phyloP scores from a whole-genome alignment of 129 eudicot genomes.

The carrot (Daucus carota) region DH1_v3.0 NC_030385.2:9280501-9281000 shows the following conservation, averaged over 20 bases:
- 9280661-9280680: slow-evolving; percentile 78
- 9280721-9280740: background rate
- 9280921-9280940: slow-evolving; percentile 1
- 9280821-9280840: slow-evolving; percentile 45
- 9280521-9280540: slow-evolving; percentile 56
- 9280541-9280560: slow-evolving; percentile 19
- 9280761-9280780: background rate
- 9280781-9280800: background rate
- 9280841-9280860: slow-evolving; percentile 53
- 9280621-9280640: slow-evolving; percentile 13
- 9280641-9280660: slow-evolving; percentile 54
- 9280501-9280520: slow-evolving; percentile 74
- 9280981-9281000: background rate
- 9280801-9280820: background rate
- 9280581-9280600: slow-evolving; percentile 29
- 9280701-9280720: background rate
- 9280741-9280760: no score
- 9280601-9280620: slow-evolving; percentile 15
- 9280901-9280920: slow-evolving; percentile 6
- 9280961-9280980: slow-evolving; percentile 25
- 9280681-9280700: slow-evolving; percentile 30
- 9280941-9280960: slow-evolving; percentile 4
- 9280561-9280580: slow-evolving; percentile 22
- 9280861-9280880: slow-evolving; percentile 66
- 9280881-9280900: slow-evolving; percentile 7